phyloP scores from a whole-genome alignment of 73 alveolate genomes.

The Diophrys appendiculata region DNA sequence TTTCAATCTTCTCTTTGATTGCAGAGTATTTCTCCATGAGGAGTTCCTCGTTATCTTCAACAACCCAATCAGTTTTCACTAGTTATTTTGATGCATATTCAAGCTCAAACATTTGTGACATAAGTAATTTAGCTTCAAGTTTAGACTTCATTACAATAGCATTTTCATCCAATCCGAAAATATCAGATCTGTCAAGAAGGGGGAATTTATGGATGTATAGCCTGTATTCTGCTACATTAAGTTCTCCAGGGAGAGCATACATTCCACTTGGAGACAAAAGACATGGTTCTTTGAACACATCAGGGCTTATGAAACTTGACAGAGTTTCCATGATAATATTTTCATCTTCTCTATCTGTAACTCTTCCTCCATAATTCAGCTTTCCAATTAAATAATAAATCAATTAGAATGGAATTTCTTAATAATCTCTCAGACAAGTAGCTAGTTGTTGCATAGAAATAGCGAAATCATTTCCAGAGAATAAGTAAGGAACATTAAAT shows the following conservation, averaged over 20 bases:
- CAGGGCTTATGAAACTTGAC: constrained; percentile 28
- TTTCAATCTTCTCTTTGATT: constrained; percentile 52
- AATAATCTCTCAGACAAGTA: constrained; percentile 10
- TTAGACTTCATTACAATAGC: constrained; percentile 53
- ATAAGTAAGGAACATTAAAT: constrained; percentile 91
- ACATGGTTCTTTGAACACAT: constrained; percentile 17
- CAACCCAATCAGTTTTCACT: constrained; percentile 31
- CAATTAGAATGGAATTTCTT: constrained; percentile 50
- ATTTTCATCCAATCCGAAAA: constrained; percentile 69
- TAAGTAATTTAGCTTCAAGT: constrained; percentile 43
- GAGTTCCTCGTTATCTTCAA: constrained; percentile 48
- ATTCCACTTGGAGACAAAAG: constrained; percentile 38
- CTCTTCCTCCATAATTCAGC: constrained; percentile 65
- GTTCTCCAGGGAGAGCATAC: constrained; percentile 44
- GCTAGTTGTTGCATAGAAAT: constrained; percentile 37
- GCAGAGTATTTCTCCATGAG: constrained; percentile 46
- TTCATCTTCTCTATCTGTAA: constrained; percentile 50
- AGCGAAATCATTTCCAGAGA: constrained; percentile 59
- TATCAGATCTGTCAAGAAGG: constrained; percentile 48
- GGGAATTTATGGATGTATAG: constrained; percentile 50
- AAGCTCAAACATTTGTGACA: constrained; percentile 52
- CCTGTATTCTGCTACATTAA: constrained; percentile 17
- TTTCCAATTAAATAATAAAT: constrained; percentile 54
- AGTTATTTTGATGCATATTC: constrained; percentile 61
- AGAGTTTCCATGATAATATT: constrained; percentile 35